phyloP scores from a whole-genome alignment of 768 basidiomycete species.

The Lactarius vividus region DNA sequence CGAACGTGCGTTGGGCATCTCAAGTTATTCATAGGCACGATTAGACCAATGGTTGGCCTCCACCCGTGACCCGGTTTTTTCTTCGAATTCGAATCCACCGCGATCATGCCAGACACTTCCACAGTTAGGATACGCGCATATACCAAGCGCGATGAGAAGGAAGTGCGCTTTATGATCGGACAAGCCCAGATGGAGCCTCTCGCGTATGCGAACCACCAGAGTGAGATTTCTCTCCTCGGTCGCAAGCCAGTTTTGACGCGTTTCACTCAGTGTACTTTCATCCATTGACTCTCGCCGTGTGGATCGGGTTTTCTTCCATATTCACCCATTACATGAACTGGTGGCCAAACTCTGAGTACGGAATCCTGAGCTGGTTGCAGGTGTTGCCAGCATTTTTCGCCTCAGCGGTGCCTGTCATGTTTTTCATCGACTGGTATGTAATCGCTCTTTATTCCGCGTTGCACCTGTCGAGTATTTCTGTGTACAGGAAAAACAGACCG shows the following conservation, averaged over 20 bases:
- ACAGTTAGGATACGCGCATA: constrained; percentile 54
- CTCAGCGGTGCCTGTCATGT: constrained; percentile 61
- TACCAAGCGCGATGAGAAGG: constrained; percentile 50
- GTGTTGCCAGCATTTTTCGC: constrained; percentile 68
- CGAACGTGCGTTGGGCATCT: constrained; percentile 30
- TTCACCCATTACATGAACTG: constrained; percentile 60
- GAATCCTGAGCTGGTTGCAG: constrained; percentile 49
- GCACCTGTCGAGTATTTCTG: not conserved
- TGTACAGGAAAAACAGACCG: constrained; percentile 63
- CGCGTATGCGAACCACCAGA: constrained; percentile 60
- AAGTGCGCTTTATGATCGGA: constrained; percentile 61
- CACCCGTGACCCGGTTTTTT: not conserved
- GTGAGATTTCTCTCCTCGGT: constrained; percentile 36
- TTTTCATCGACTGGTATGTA: constrained; percentile 65
- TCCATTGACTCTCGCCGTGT: constrained; percentile 57
- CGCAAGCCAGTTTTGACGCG: not conserved
- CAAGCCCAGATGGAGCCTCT: constrained; percentile 66
- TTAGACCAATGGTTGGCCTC: not conserved
- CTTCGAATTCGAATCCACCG: not conserved
- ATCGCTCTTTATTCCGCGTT: not conserved
- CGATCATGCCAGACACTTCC: constrained; percentile 29
- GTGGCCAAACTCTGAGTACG: constrained; percentile 58
- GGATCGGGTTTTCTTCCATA: constrained; percentile 56
- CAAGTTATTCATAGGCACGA: not conserved
- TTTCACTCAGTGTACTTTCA: constrained; percentile 47